Evolutionary conservation across 495 filamentous ascomycete genomes (phyloP), one percentile per base, ranked within the genome.

Genomic region (Penicillium atrosanguineum): DNA sequence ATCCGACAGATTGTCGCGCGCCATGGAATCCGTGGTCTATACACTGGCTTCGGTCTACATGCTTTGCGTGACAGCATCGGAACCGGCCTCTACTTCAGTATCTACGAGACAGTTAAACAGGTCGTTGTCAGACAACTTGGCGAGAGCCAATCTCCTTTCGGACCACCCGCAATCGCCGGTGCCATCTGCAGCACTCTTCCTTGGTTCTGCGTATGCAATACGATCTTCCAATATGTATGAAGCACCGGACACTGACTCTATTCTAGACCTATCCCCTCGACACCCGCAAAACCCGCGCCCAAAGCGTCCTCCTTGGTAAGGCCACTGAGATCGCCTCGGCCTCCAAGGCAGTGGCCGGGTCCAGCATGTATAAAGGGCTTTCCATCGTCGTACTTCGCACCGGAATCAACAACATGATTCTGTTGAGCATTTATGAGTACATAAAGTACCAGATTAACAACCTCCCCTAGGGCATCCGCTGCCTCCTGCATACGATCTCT

Each of bases 21-120:
- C 47, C 79, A 89, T 54, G 92, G 92, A 25, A 71, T 90, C 48
- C 68, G 76, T 29, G 92, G 92, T 5, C 74, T 97, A 51, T 97
- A 96, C 68, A 91, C 89, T 4, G 92, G 91, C 16, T 90, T 94
- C 69, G 81, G 83, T 56, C 74, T 95, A 37, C 92, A 97, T 55
- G 69, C 69, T 80, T 82, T 95, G 64, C 83, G 92, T 43, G 92
- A 97, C 64, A 94, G 89, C 0, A 78, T 96, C 44, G 92, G 92
- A 21, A 94, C 92, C 3, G 90, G 81, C 3, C 85, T 95, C 49
- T 97, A 96, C 67, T 97, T 97, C 63, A 84, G 86, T 51, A 88
- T 91, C 55, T 97, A 97, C 65, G 92, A 97, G 65, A 89, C 86
- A 56, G 83, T 84, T 51, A 96, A 97, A 70, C 89, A 96, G 68